Evolutionary conservation across 2,329 filamentous ascomycete species (phyloP).

Genomic region (Rutstroemia sp.): DNA sequence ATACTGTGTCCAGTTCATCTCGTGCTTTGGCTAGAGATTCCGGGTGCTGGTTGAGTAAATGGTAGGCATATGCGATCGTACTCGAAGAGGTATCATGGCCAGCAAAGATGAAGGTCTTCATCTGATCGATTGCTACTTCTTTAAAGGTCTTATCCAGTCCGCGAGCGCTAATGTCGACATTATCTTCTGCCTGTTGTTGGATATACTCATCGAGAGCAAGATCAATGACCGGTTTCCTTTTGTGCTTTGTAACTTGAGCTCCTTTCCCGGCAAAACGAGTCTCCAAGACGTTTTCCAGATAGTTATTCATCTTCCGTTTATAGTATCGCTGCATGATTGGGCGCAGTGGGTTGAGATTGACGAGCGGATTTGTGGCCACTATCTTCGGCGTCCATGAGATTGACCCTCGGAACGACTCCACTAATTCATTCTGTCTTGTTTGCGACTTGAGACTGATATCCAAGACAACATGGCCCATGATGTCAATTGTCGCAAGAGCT

Average conservation of each 20-base stretch:
- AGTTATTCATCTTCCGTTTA: slow-evolving; percentile 17
- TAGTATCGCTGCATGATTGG: slow-evolving; percentile 19
- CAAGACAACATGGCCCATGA: slow-evolving; percentile 17
- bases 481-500: slow-evolving; percentile 19
- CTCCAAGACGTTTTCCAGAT: slow-evolving; percentile 19
- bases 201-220: slow-evolving; percentile 19
- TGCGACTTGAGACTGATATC: slow-evolving; percentile 16
- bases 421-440: slow-evolving; percentile 14
- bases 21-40: slow-evolving; percentile 14
- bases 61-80: slow-evolving; percentile 17
- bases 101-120: slow-evolving; percentile 18
- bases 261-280: slow-evolving; percentile 12
- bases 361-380: slow-evolving; percentile 12
- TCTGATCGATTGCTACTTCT: slow-evolving; percentile 14
- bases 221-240: slow-evolving; percentile 16
- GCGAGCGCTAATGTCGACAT: neutral
- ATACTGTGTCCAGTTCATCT: slow-evolving; percentile 18
- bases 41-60: slow-evolving; percentile 17
- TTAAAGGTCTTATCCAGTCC: slow-evolving; percentile 17
- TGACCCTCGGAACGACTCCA: slow-evolving; percentile 15
- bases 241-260: slow-evolving; percentile 1
- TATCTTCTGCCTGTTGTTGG: slow-evolving; percentile 8
- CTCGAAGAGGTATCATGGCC: slow-evolving; percentile 22
- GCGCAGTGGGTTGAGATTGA: slow-evolving; percentile 14
- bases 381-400: slow-evolving; percentile 16